Evolutionary conservation across 1,284 basidiomycete genomes (phyloP).

Genomic region (Ceratobasidium sp.): DNA sequence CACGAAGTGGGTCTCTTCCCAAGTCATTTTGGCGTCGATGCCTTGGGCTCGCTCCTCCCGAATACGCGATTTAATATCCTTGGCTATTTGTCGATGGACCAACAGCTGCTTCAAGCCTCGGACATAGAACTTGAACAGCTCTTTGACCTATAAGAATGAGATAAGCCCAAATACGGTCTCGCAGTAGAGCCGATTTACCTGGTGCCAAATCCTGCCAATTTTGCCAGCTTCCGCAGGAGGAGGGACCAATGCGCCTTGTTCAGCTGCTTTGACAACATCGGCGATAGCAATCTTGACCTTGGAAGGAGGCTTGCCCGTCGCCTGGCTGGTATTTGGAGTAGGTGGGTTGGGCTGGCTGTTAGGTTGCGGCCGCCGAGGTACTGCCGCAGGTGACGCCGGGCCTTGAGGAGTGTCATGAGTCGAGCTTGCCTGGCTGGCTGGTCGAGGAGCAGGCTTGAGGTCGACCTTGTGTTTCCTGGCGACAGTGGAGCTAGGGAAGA

Average conservation of each 20-base stretch:
- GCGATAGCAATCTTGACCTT: constrained; percentile 59
- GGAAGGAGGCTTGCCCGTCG: not conserved
- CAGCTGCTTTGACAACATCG: constrained; percentile 68
- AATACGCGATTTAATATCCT: constrained; percentile 61
- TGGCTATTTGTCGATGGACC: constrained; percentile 61
- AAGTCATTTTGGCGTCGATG: constrained; percentile 61
- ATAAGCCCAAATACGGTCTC: constrained; percentile 3
- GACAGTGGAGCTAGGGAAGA: constrained; percentile 5
- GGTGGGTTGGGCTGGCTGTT: not conserved
- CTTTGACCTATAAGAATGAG: constrained; percentile 38
- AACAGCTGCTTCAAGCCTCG: constrained; percentile 73
- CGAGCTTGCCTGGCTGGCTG: not conserved
- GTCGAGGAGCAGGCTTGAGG: constrained; percentile 24
- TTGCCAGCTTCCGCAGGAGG: constrained; percentile 66
- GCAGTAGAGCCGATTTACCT: constrained; percentile 53
- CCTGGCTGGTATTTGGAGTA: not conserved
- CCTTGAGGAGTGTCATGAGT: not conserved
- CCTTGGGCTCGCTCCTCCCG: constrained; percentile 49
- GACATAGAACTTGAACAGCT: constrained; percentile 75
- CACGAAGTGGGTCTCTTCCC: constrained; percentile 71
- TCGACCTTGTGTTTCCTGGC: constrained; percentile 31
- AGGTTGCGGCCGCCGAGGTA: not conserved
- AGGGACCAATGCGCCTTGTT: constrained; percentile 69
- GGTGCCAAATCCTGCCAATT: constrained; percentile 64
- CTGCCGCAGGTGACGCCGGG: not conserved